phyloP scores from a whole-genome alignment of 106 monocot genomes.

The Triglochin maritima region DNA sequence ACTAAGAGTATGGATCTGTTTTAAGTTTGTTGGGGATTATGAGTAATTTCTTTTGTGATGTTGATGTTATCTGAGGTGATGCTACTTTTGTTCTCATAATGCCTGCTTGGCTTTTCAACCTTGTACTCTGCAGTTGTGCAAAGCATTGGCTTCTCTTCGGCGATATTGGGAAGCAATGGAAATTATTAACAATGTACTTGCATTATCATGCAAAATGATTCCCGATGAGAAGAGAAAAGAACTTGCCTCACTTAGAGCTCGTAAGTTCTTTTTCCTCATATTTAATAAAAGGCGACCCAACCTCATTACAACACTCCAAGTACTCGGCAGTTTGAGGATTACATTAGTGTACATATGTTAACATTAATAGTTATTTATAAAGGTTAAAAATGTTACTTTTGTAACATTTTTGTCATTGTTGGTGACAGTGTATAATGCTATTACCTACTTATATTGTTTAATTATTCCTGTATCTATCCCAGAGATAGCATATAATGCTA shows the following conservation, averaged over 20 bases:
- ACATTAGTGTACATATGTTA: too few relatives aligned
- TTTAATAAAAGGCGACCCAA: not conserved
- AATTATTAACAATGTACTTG: conserved; percentile 49
- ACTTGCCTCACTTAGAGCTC: conserved; percentile 63
- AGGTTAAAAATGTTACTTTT: too few relatives aligned
- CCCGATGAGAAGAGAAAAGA: conserved; percentile 66
- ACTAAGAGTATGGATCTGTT: too few relatives aligned
- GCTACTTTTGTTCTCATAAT: not conserved
- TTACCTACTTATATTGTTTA: too few relatives aligned
- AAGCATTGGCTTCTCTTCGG: conserved; percentile 45
- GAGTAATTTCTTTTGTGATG: not conserved
- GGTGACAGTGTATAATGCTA: too few relatives aligned
- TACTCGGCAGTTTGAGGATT: too few relatives aligned
- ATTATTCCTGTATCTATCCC: conserved; percentile 2
- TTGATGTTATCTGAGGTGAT: not conserved
- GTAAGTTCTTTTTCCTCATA: conserved; percentile 31
- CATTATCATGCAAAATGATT: conserved; percentile 30
- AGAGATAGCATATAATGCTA: conserved; percentile 78
- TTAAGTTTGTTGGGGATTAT: not conserved
- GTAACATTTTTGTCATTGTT: too few relatives aligned
- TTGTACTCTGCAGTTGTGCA: conserved; percentile 50
- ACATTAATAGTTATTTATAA: too few relatives aligned
- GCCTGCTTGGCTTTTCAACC: not conserved
- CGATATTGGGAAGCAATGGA: conserved; percentile 65
- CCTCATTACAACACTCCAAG: too few relatives aligned